Percentiles rank a stretch among this genome's conserved stretches.
Evolutionary conservation across 495 filamentous ascomycete genomes (phyloP).

Genomic region (Hyphodiscus hymeniophilus): DNA sequence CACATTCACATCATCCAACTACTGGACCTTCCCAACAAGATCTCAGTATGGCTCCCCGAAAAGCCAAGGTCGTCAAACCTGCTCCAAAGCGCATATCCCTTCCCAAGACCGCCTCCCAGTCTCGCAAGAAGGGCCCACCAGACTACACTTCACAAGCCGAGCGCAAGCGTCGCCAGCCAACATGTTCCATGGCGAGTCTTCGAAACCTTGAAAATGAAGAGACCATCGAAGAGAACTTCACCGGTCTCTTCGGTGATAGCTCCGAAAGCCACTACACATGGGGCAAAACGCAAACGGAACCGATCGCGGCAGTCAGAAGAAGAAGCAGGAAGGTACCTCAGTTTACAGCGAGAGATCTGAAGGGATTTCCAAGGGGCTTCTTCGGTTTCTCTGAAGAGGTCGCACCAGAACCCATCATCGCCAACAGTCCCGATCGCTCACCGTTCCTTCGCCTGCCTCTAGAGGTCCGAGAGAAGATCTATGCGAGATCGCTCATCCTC

Average conservation of each 20-base stretch:
- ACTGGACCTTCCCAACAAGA: no score
- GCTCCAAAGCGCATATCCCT: no score
- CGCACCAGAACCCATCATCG: neutral
- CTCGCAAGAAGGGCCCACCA: neutral
- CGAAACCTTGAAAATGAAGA: neutral
- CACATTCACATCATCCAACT: no score
- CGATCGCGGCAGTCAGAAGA: neutral
- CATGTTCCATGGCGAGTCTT: neutral
- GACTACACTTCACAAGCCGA: neutral
- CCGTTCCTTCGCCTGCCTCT: constrained; percentile 10
- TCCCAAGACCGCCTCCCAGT: no score
- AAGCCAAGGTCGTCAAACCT: no score
- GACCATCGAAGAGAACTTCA: neutral
- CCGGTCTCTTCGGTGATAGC: neutral
- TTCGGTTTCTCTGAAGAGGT: neutral
- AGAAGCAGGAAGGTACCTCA: neutral
- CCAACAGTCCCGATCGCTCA: constrained; percentile 1
- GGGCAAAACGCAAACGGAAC: neutral
- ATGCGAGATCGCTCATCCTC: no score
- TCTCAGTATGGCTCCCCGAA: no score
- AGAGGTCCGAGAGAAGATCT: constrained; percentile 18
- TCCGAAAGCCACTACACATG: constrained; percentile 2
- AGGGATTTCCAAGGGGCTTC: neutral
- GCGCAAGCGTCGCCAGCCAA: neutral
- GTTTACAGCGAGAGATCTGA: neutral